Evolutionary conservation across 805 yeast species (phyloP).

Genomic region (Schwanniomyces vanrijiae): DNA sequence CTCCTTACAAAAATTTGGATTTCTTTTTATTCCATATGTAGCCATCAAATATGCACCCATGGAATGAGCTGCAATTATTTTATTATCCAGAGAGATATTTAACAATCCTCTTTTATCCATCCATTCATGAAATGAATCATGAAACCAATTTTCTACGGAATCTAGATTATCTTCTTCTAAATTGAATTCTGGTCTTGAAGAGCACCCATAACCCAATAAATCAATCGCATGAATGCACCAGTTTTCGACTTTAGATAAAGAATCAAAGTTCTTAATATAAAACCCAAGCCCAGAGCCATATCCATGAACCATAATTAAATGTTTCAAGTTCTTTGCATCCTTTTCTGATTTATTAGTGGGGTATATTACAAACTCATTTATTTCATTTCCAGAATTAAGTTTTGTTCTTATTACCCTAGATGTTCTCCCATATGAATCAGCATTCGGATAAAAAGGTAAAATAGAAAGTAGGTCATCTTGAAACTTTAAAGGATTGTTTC

Average conservation of each 20-base stretch:
- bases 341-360: conserved; percentile 21
- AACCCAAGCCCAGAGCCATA: conserved; percentile 48
- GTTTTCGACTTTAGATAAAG: conserved; percentile 26
- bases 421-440: conserved; percentile 26
- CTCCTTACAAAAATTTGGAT: conserved; percentile 61
- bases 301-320: conserved; percentile 44
- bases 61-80: conserved; percentile 78
- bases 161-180: conserved; percentile 38
- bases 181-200: conserved; percentile 74
- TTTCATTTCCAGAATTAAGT: conserved; percentile 22
- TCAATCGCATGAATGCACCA: conserved; percentile 88
- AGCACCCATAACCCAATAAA: conserved; percentile 86
- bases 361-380: conserved; percentile 43
- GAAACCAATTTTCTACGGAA: conserved; percentile 62
- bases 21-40: conserved; percentile 57
- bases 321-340: conserved; percentile 26
- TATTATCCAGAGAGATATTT: conserved; percentile 33
- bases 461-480: conserved; percentile 47
- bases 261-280: conserved; percentile 39
- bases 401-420: conserved; percentile 32
- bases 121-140: conserved; percentile 68
- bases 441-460: conserved; percentile 47
- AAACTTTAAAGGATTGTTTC: conserved; percentile 38
- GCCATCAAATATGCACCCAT: conserved; percentile 87
- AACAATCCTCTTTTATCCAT: conserved; percentile 45